Percentiles rank a stretch among this genome's conserved stretches.
Conservation (phyloP, 108 stramenopile species). For the Cyclotella cryptica region DNA sequence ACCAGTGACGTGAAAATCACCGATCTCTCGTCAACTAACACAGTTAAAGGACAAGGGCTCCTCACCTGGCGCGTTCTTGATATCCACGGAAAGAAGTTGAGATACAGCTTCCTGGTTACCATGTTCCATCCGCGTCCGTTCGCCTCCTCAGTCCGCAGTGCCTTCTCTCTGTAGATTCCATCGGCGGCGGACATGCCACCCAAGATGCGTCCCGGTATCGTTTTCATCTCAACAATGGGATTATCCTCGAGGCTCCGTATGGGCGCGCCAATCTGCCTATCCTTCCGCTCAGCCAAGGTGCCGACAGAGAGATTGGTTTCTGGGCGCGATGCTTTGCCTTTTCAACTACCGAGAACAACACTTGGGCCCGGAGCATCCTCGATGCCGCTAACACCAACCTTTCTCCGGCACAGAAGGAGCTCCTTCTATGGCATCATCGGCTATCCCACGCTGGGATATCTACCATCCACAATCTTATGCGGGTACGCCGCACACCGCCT, state of each 20-base stretch:
- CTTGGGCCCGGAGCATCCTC: neutral
- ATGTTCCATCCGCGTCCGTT: neutral
- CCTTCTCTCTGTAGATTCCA: neutral
- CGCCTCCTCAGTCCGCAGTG: conserved; percentile 19
- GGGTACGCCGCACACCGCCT: neutral
- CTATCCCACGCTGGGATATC: neutral
- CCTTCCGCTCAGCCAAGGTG: too few relatives aligned
- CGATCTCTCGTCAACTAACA: too few relatives aligned
- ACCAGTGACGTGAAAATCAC: too few relatives aligned
- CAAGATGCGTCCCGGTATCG: neutral
- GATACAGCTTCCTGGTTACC: neutral
- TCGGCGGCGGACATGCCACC: neutral
- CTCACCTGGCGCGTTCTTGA: too few relatives aligned
- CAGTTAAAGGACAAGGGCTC: too few relatives aligned
- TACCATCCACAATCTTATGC: neutral
- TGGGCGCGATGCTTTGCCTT: neutral
- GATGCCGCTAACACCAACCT: neutral
- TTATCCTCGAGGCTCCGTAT: too few relatives aligned
- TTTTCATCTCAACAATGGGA: too few relatives aligned
- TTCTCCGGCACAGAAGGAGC: neutral
- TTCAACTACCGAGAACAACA: neutral
- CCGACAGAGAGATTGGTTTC: neutral
- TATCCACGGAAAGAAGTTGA: neutral
- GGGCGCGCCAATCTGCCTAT: too few relatives aligned
- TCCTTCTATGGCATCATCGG: neutral